Conservation (phyloP, 202 grass and related monocot species). For the Musa balbisiana region DNA sequence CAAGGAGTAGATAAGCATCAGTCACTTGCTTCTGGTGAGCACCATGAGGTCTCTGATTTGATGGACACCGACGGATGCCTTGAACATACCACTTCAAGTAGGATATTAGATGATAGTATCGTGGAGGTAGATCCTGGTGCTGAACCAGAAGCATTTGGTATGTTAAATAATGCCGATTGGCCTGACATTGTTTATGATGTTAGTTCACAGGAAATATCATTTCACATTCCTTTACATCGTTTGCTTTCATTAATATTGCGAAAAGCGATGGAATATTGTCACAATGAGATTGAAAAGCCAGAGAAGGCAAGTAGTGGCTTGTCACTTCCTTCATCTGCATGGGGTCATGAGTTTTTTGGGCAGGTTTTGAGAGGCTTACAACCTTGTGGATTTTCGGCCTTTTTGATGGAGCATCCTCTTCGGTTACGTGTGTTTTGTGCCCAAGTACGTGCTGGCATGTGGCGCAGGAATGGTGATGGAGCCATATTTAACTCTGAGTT, state of each 20-base stretch:
- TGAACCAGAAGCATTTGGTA: conserved; percentile 55
- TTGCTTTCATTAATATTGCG: conserved; percentile 83
- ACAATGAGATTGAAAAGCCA: conserved; percentile 46
- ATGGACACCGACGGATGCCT: conserved; percentile 25
- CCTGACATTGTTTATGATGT: conserved; percentile 80
- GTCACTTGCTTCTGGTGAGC: conserved; percentile 18
- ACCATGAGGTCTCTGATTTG: conserved; percentile 20
- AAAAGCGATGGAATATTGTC: conserved; percentile 54
- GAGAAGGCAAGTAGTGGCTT: conserved; percentile 23
- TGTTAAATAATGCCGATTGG: conserved; percentile 53
- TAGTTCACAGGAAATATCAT: conserved; percentile 90
- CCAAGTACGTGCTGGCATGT: conserved; percentile 96
- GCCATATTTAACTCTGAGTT: conserved; percentile 72
- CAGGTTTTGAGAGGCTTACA: conserved; percentile 49
- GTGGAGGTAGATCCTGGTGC: conserved; percentile 48
- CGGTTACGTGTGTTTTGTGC: conserved; percentile 87
- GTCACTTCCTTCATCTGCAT: conserved; percentile 24
- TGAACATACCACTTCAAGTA: conserved; percentile 45
- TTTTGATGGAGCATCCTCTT: conserved; percentile 97
- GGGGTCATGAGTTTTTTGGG: conserved; percentile 53
- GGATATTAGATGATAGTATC: conserved; percentile 52
- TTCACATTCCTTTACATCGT: conserved; percentile 93
- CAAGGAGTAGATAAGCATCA: conserved; percentile 25
- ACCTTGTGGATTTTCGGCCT: conserved; percentile 64
- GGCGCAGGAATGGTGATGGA: conserved; percentile 96